phyloP scores from a whole-genome alignment of 495 filamentous ascomycete genomes.

The Lophiostoma macrostomum region DNA sequence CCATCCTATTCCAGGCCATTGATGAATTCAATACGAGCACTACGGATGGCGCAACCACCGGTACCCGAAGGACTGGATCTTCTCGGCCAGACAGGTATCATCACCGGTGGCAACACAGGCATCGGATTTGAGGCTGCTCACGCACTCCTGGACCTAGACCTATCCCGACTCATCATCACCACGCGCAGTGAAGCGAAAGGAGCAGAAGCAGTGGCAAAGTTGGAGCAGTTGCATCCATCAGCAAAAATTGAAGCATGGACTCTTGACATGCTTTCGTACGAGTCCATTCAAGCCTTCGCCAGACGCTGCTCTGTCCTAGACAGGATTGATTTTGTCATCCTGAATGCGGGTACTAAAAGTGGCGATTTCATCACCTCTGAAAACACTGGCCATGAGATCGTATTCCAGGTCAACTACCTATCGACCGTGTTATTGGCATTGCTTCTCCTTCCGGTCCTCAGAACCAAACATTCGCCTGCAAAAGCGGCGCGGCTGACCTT shows the following conservation, averaged over 20 bases:
- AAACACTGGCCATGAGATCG: slow-evolving; percentile 43
- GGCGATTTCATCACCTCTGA: slow-evolving; percentile 36
- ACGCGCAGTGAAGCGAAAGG: slow-evolving; percentile 45
- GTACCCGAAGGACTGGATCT: too few species aligned
- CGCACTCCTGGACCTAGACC: slow-evolving; percentile 32
- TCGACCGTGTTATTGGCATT: slow-evolving; percentile 48
- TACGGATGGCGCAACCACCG: too few species aligned
- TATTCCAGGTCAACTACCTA: slow-evolving; percentile 54
- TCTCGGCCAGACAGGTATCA: slow-evolving; percentile 37
- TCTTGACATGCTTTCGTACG: slow-evolving; percentile 53
- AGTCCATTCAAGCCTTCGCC: slow-evolving; percentile 50
- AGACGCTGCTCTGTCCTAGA: slow-evolving; percentile 39
- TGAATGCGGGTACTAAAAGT: slow-evolving; percentile 47
- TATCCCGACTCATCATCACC: slow-evolving; percentile 35
- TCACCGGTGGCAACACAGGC: slow-evolving; percentile 37
- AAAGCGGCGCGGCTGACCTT: too few species aligned
- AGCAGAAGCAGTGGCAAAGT: slow-evolving; percentile 44
- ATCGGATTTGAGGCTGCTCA: slow-evolving; percentile 37
- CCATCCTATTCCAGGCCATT: too few species aligned
- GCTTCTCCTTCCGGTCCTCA: slow-evolving; percentile 42
- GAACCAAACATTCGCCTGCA: slow-evolving; percentile 22
- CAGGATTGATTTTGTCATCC: slow-evolving; percentile 44
- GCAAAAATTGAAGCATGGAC: slow-evolving; percentile 51
- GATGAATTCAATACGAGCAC: too few species aligned
- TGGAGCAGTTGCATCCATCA: slow-evolving; percentile 41